Base-by-base conservation (phyloP, 2,329 filamentous ascomycete species). In the Fusarium sp. region DNA sequence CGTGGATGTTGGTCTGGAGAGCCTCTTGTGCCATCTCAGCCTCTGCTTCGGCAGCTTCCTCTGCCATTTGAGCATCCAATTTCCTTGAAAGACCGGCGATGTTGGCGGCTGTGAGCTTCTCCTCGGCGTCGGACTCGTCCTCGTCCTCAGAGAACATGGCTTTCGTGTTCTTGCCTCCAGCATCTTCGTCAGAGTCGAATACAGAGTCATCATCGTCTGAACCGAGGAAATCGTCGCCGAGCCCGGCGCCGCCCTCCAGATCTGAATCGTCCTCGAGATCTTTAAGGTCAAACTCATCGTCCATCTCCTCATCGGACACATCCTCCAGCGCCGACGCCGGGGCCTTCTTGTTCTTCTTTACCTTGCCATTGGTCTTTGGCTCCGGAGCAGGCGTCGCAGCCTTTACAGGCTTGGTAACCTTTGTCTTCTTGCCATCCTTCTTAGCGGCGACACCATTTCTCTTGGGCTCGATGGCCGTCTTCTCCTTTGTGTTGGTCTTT, bases 131-230 rank as follows among this genome's bases (percentile, higher is more conserved):
- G 2, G 93, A 95, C 57, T 94, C 92, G 73, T 95, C 93, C 76
- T 97, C 94, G 78, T 98, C 95, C 73, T 98, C 96, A 0, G 96
- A 98, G 86, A 97, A 99, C 86, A 97, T 94, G 73, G 91, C 84
- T 69, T 81, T 82, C 44, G 66, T 68, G 73, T 87, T 80, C 82
- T 86, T 79, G 81, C 82, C 79, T 59, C 84, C 84, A 29, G 82
- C 82, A 35, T 90, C 89, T 46, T 90, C 87, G 72, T 95, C 93
- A 18, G 93, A 95, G 79, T 95, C 93, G 76, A 90, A 88, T 52
- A 91, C 88, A 1, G 91, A 91, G 55, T 87, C 86, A 71, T 87
- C 86, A 71, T 89, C 89, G 56, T 81, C 80, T 1, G 86, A 88
- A 41, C 84, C 87, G 41, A 91, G 79, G 78, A 92, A 92, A 71